A percentile compares a stretch with the other conserved stretches of the same genome.
Conservation (phyloP, 805 yeast genomes). For the Wickerhamomyces pijperi region DNA sequence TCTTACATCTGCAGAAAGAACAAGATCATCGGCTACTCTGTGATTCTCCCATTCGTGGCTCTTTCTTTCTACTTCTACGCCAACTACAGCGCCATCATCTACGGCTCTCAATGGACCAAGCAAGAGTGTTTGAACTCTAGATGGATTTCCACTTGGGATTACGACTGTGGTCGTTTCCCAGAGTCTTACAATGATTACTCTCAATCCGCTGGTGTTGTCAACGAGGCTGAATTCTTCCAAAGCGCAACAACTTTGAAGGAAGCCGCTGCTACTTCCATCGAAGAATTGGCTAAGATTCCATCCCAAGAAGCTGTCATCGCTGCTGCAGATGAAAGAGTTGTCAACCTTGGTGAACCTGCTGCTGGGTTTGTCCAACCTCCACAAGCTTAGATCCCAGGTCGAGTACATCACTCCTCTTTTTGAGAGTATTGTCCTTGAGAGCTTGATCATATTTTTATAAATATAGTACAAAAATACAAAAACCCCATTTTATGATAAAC, state of each 20-base stretch:
- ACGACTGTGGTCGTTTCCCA: constrained; percentile 51
- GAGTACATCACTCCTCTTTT: no score
- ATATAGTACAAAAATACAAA: no score
- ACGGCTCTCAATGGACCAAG: constrained; percentile 75
- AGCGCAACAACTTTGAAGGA: background rate
- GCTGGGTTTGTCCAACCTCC: background rate
- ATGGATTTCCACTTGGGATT: constrained; percentile 72
- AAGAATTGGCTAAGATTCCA: background rate
- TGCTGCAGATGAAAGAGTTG: background rate
- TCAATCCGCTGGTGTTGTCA: background rate
- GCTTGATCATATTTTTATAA: no score
- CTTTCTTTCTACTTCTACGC: constrained; percentile 43
- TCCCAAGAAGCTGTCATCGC: background rate
- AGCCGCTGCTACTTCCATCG: background rate
- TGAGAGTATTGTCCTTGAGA: no score
- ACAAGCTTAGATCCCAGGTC: background rate
- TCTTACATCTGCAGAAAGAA: constrained; percentile 30
- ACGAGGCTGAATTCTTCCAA: background rate
- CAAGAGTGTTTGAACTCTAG: constrained; percentile 50
- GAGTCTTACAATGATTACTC: constrained; percentile 1
- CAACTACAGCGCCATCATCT: constrained; percentile 60
- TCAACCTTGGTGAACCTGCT: background rate
- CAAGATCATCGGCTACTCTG: constrained; percentile 31
- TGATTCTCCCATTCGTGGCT: constrained; percentile 37
- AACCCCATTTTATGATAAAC: no score